Percentiles rank a stretch among this genome's conserved stretches.
These are phyloP conservation scores for Trametes elegans DNA, from an alignment of 768 basidiomycete genomes.

Conservation along the genomic window DNA sequence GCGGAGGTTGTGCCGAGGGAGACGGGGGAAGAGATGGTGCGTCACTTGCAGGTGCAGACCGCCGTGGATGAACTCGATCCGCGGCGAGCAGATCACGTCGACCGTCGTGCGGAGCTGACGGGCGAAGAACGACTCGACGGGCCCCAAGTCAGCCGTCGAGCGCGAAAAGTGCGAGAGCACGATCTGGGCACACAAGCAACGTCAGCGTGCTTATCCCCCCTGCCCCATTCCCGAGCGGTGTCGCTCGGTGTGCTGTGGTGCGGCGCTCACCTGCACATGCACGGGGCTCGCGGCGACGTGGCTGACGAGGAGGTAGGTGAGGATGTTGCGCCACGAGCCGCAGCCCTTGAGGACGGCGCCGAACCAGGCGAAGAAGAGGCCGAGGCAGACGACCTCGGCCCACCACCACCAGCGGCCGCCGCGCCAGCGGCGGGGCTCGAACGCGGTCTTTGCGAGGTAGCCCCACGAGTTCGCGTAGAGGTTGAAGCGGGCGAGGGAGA, in stretches of 20 bases:
- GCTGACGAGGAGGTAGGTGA: conserved; percentile 80
- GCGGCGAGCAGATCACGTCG: conserved; percentile 85
- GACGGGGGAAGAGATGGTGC: conserved; percentile 93
- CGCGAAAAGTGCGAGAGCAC: conserved; percentile 97
- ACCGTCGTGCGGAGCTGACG: conserved; percentile 97
- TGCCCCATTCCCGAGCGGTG: too few relatives aligned
- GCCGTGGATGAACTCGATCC: conserved; percentile 88
- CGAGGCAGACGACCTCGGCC: conserved; percentile 70
- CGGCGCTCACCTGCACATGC: conserved; percentile 78
- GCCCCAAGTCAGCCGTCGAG: conserved; percentile 89
- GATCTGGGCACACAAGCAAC: conserved; percentile 49
- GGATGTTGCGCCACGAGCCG: conserved; percentile 64
- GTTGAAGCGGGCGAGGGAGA: conserved; percentile 92
- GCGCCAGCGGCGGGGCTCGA: conserved; percentile 57
- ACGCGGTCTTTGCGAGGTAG: conserved; percentile 66
- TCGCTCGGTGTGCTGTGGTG: too few relatives aligned
- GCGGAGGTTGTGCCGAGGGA: conserved; percentile 90
- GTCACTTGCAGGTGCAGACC: conserved; percentile 98
- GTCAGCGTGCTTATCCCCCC: too few relatives aligned
- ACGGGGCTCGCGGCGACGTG: conserved; percentile 86
- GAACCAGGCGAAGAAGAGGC: conserved; percentile 92
- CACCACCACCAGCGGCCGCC: conserved; percentile 79
- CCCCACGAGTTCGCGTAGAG: conserved; percentile 86
- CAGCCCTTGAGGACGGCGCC: conserved; percentile 64
- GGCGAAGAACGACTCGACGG: conserved; percentile 86